phyloP scores from a whole-genome alignment of 106 monocot genomes.

The Gastrodia elata region DNA sequence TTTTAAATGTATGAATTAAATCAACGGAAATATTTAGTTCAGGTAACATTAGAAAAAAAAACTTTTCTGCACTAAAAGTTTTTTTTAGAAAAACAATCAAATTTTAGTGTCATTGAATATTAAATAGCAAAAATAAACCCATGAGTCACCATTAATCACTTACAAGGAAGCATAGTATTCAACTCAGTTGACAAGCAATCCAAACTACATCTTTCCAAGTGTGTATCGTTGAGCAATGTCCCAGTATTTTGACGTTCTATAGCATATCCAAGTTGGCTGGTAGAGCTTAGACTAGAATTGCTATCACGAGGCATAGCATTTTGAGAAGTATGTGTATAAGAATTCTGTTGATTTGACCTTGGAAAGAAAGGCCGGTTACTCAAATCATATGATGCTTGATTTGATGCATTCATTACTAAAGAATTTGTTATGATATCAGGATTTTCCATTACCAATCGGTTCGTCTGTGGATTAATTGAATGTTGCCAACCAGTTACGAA shows the following conservation, averaged over 20 bases:
- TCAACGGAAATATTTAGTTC: no score
- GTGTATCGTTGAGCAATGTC: background rate
- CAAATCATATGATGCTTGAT: background rate
- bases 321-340: background rate
- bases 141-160: background rate
- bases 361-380: background rate
- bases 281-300: background rate
- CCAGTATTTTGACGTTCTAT: background rate
- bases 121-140: background rate
- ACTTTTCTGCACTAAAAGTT: background rate
- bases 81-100: background rate
- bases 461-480: background rate
- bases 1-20: no score
- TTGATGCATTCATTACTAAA: background rate
- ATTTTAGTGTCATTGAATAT: background rate
- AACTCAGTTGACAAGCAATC: background rate
- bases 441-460: background rate
- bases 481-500: background rate
- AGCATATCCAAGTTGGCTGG: background rate
- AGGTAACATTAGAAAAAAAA: no score
- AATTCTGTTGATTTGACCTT: conserved; percentile 2
- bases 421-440: background rate
- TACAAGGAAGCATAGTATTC: background rate
- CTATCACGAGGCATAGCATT: background rate
- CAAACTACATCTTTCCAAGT: background rate